Conservation (phyloP, 768 basidiomycete genomes). For the Pulveroboletus sp. region DNA sequence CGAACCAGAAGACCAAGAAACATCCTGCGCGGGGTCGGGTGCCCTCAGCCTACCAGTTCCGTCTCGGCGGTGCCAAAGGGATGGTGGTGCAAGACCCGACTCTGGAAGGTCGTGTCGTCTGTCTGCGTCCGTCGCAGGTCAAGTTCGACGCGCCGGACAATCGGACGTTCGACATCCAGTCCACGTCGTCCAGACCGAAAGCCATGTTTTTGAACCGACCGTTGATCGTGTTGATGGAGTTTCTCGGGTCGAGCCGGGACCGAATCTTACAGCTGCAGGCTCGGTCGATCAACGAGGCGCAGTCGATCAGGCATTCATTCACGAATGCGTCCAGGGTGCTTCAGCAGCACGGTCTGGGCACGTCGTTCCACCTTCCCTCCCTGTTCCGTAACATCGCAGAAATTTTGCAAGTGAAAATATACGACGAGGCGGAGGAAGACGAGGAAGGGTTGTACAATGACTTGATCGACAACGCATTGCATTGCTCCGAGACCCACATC, state of each 20-base stretch:
- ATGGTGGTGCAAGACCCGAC: constrained; percentile 43
- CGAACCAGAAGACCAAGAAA: constrained; percentile 30
- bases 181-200: constrained; percentile 42
- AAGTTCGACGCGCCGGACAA: constrained; percentile 42
- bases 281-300: constrained; percentile 35
- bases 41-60: constrained; percentile 44
- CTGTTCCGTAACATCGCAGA: constrained; percentile 36
- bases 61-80: constrained; percentile 46
- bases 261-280: constrained; percentile 39
- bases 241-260: constrained; percentile 34
- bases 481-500: constrained; percentile 41
- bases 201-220: constrained; percentile 45
- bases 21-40: constrained; percentile 11
- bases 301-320: constrained; percentile 34
- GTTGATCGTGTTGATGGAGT: constrained; percentile 46
- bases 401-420: constrained; percentile 30
- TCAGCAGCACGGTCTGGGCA: constrained; percentile 42
- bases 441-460: constrained; percentile 27
- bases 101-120: constrained; percentile 34
- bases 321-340: constrained; percentile 36
- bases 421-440: constrained; percentile 4
- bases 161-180: constrained; percentile 45
- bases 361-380: constrained; percentile 43
- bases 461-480: constrained; percentile 36
- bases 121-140: constrained; percentile 42